A percentile compares a stretch with the other conserved stretches of the same genome.
phyloP scores from a whole-genome alignment of 768 basidiomycete genomes.

The Suillus paluster region DNA sequence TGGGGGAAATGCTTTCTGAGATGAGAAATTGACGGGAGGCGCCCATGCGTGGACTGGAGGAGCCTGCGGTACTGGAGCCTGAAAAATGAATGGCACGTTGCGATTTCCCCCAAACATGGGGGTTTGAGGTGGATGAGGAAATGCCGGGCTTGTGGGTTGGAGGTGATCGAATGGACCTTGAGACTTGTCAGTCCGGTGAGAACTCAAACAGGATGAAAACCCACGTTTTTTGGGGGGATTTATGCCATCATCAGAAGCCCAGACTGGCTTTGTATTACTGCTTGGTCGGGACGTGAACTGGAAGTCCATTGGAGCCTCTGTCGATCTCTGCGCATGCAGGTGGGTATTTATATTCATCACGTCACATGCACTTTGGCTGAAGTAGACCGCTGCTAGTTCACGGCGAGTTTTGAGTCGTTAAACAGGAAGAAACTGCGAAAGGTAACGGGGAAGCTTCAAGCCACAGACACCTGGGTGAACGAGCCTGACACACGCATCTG shows the following conservation, averaged over 20 bases:
- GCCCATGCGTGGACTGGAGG: slow-evolving; percentile 60
- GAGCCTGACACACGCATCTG: too few species aligned
- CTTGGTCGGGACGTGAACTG: slow-evolving; percentile 76
- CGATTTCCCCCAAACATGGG: slow-evolving; percentile 70
- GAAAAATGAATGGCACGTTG: slow-evolving; percentile 77
- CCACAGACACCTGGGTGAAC: too few species aligned
- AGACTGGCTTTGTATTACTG: slow-evolving; percentile 55
- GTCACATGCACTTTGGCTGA: slow-evolving; percentile 5
- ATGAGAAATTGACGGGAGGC: slow-evolving; percentile 64
- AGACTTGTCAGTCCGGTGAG: slow-evolving; percentile 31
- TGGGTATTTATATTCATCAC: slow-evolving; percentile 32
- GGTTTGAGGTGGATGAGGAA: slow-evolving; percentile 40
- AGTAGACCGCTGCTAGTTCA: not conserved
- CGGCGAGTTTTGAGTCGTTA: not conserved
- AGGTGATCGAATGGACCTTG: slow-evolving; percentile 51
- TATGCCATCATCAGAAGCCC: slow-evolving; percentile 56
- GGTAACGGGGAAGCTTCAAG: too few species aligned
- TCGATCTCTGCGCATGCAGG: slow-evolving; percentile 52
- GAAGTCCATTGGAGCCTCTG: slow-evolving; percentile 89
- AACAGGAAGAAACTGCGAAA: too few species aligned
- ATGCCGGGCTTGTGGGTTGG: slow-evolving; percentile 39
- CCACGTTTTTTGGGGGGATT: slow-evolving; percentile 71
- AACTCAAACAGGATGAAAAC: slow-evolving; percentile 29
- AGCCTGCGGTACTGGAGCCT: slow-evolving; percentile 50
- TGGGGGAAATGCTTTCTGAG: slow-evolving; percentile 63